Conservation (phyloP, 177 flowering plant species). For the Vitis hybrid region DNA sequence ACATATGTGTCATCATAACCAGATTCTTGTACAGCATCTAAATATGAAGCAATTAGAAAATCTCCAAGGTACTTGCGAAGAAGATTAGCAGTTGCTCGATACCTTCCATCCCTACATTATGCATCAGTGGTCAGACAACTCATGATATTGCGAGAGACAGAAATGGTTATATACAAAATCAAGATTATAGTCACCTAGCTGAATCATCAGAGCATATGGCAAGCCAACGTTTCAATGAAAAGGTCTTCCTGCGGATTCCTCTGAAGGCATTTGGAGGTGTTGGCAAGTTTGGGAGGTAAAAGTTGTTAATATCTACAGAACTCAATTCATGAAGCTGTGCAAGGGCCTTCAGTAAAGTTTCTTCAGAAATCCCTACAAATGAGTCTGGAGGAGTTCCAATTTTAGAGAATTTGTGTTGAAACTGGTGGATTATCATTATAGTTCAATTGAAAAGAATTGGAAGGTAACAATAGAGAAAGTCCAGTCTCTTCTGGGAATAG, state of each 20-base stretch:
- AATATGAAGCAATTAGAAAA: constrained; percentile 79
- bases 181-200: constrained; percentile 45
- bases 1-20: constrained; percentile 65
- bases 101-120: constrained; percentile 65
- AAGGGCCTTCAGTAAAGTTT: constrained; percentile 52
- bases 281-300: constrained; percentile 70
- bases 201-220: constrained; percentile 78
- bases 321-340: constrained; percentile 32
- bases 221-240: constrained; percentile 87
- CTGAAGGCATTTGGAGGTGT: constrained; percentile 75
- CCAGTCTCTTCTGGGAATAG: no score
- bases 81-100: constrained; percentile 48
- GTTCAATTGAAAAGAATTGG: not conserved
- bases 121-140: not conserved
- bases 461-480: constrained; percentile 1
- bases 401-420: constrained; percentile 12
- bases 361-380: constrained; percentile 64
- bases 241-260: constrained; percentile 71
- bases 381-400: constrained; percentile 41
- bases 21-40: constrained; percentile 68
- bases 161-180: not conserved
- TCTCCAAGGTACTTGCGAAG: constrained; percentile 95
- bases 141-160: no score
- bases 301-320: constrained; percentile 40
- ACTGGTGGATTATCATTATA: not conserved